These are phyloP conservation scores for Phaeophleospora eucalypticola DNA, from an alignment of 2,329 filamentous ascomycete genomes.

Conservation along the genomic window DNA sequence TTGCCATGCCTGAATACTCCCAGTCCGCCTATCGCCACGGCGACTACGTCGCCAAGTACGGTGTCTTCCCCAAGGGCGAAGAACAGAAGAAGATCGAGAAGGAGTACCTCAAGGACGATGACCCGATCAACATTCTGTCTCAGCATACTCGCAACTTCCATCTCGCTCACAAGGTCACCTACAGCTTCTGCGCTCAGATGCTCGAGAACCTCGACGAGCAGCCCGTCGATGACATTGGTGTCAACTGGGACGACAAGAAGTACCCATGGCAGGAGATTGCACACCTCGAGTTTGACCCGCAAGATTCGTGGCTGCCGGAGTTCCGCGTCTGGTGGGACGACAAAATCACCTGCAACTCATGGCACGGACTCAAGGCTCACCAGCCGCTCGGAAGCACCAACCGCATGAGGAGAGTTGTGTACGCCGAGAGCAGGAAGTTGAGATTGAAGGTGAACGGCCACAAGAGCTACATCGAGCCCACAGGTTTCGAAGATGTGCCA, in stretches of 20 bases:
- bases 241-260: slow-evolving; percentile 32
- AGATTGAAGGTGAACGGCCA: slow-evolving; percentile 38
- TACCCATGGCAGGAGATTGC: slow-evolving; percentile 33
- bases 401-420: slow-evolving; percentile 39
- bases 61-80: slow-evolving; percentile 30
- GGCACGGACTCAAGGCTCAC: slow-evolving; percentile 39
- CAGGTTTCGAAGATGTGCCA: slow-evolving; percentile 36
- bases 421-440: slow-evolving; percentile 40
- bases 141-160: slow-evolving; percentile 31
- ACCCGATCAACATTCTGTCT: slow-evolving; percentile 33
- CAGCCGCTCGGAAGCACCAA: slow-evolving; percentile 40
- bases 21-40: slow-evolving; percentile 35
- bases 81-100: slow-evolving; percentile 29
- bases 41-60: slow-evolving; percentile 33
- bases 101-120: slow-evolving; percentile 25
- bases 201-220: slow-evolving; percentile 34
- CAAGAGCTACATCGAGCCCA: slow-evolving; percentile 38
- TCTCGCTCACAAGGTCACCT: slow-evolving; percentile 33
- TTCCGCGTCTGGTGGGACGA: slow-evolving; percentile 41
- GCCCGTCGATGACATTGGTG: slow-evolving; percentile 34
- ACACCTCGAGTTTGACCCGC: slow-evolving; percentile 38
- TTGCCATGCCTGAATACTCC: slow-evolving; percentile 33
- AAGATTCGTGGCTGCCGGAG: slow-evolving; percentile 39
- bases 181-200: slow-evolving; percentile 33
- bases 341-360: slow-evolving; percentile 37